These are phyloP conservation scores for Pseudodiploospora longispora DNA, from an alignment of 2,329 filamentous ascomycete genomes.

Conservation along the genomic window DNA sequence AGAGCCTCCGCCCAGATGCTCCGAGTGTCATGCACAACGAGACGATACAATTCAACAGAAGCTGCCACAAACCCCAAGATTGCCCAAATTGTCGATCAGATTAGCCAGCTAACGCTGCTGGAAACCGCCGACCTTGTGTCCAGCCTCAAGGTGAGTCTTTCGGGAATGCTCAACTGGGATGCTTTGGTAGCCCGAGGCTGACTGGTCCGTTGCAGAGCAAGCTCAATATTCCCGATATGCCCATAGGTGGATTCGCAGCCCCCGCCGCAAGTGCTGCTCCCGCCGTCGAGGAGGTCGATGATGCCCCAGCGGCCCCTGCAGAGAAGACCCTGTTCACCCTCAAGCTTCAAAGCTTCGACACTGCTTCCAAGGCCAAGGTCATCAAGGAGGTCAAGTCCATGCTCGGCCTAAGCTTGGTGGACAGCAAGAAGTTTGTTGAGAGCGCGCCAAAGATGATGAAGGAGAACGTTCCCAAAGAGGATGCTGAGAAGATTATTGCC, in stretches of 20 bases:
- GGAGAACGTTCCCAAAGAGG: slow-evolving; percentile 97
- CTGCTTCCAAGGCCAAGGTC: slow-evolving; percentile 88
- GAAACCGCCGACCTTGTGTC: slow-evolving; percentile 96
- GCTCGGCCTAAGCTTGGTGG: slow-evolving; percentile 90
- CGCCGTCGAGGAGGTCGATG: slow-evolving; percentile 72
- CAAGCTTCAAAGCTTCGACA: slow-evolving; percentile 86
- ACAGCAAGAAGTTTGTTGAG: slow-evolving; percentile 99
- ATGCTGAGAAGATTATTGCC: slow-evolving; percentile 96
- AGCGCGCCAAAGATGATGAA: slow-evolving; percentile 97
- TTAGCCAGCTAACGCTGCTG: slow-evolving; percentile 93
- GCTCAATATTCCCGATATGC: slow-evolving; percentile 96
- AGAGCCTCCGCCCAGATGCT: slow-evolving; percentile 40
- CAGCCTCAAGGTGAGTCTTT: slow-evolving; percentile 70
- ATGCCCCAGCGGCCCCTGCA: slow-evolving; percentile 77
- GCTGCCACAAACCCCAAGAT: slow-evolving; percentile 80
- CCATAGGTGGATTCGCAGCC: slow-evolving; percentile 81
- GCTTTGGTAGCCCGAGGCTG: slow-evolving; percentile 6
- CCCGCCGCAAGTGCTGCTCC: slow-evolving; percentile 54
- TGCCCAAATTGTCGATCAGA: slow-evolving; percentile 89
- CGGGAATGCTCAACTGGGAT: neutral
- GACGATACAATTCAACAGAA: slow-evolving; percentile 86
- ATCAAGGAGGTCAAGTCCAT: slow-evolving; percentile 99
- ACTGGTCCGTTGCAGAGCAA: slow-evolving; percentile 52
- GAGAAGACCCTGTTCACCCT: slow-evolving; percentile 97
- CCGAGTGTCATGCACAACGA: slow-evolving; percentile 41